Evolutionary conservation across 495 filamentous ascomycete species (phyloP), one percentile per base, ranked within the genome.

Genomic region (Xylaria longipes): DNA sequence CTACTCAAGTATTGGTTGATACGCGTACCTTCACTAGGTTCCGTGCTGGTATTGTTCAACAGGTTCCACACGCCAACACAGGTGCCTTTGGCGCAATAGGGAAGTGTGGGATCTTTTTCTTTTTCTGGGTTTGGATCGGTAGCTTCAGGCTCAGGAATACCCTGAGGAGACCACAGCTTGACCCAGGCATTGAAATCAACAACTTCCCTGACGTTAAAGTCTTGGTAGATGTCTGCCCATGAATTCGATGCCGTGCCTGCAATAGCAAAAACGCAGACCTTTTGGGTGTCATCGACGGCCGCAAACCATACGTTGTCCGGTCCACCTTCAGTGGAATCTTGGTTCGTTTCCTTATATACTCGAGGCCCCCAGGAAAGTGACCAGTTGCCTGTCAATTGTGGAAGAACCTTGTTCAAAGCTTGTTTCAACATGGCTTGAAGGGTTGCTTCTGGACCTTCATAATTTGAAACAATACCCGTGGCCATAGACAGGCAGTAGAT

Each of bases 291-390:
- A 14, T 66, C 64, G 20, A 66, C 31, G 22, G 45, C 64, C 12
- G 64, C 64, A 43, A 66, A 54, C 64, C 64, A 66, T 50, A 52
- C 46, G 46, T 66, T 66, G 46, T 66, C 64, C 8, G 45, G 64
- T 50, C 63, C 63, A 1, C 45, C 45, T 35, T 50, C 5, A 12
- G 27, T 0, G 1, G 64, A 8, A 29, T 54, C 17, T 22, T 50
- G 20, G 25, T 46, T 37, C 45, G 25, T 37, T 7, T 39, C 17
- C n/a, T 66, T 66, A 7, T 27, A 54, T 29, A 66, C 46, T 39
- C 64, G 11, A 15, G 64, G 64, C 17, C 64, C 64, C 45, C 43
- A 66, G 29, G 64, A 50, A 27, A 66, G 3, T 2, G 27, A 0
- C 64, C 64, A 66, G 25, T 50, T 52, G 20, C 64, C 43, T 20